Base-by-base conservation (phyloP, 768 basidiomycete genomes). In the Serendipita sp. region DNA sequence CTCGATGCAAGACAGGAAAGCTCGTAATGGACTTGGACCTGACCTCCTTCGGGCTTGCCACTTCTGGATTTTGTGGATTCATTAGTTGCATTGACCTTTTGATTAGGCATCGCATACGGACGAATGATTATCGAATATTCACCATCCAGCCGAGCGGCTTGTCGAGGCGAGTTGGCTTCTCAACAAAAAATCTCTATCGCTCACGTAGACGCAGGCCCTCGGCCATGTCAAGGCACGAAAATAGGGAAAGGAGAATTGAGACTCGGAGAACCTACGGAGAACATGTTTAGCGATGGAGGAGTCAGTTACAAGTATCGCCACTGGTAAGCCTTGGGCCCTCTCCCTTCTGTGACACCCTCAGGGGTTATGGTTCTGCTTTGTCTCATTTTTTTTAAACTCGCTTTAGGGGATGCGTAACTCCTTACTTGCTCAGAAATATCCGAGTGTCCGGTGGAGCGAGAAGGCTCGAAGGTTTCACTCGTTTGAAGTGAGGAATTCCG, bases 361-460 rank as follows among this genome's bases (percentile, higher is more conserved):
- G 24, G 24, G 24, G 24, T 24, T 24, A 24, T 24, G 24, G 24
- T 24, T 24, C 24, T 24, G 24, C 24, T 24, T 24, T 24, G 24
- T 24, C 24, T 24, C 24, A 24, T 24, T 24, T 24, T 24, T 24
- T 24, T 24, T 24, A 24, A 24, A 24, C 24, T 24, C 24, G 24
- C 24, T 24, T 64, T 67, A 88, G 86, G 88, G 86, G 84, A 66
- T 89, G 88, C 65, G 85, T 88, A 8, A 85, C 84, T 24, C 77
- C 80, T 5, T 73, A 75, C 53, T 82, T 85, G 62, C 75, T 89
- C 45, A 71, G 70, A 8, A 70, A 76, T 51, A 75, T 89, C 62
- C 80, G 83, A 56, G 51, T 71, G 11, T 71, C 74, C 24, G 72
- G 74, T 62, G 67, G 83, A 45, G 76, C 78, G 24, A 70, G 66